phyloP scores from a whole-genome alignment of 2,329 filamentous ascomycete species.

The Dactylellina drechsleri region DNA sequence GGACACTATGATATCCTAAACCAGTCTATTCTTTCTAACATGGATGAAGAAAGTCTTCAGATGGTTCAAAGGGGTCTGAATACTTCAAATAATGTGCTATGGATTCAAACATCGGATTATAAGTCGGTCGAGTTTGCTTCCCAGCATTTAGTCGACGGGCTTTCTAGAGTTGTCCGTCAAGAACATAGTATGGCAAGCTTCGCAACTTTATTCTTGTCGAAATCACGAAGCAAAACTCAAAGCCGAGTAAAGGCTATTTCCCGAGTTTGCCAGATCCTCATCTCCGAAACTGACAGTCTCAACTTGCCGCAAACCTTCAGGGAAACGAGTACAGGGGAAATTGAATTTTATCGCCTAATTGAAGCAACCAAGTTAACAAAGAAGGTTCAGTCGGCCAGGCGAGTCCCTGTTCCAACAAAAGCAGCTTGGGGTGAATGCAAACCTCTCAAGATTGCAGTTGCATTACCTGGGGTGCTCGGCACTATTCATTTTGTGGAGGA shows the following conservation, averaged over 20 bases:
- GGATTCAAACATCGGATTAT: slow-evolving; percentile 27
- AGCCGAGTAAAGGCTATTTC: slow-evolving; percentile 18
- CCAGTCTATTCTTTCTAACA: slow-evolving; percentile 6
- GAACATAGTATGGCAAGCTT: slow-evolving; percentile 34
- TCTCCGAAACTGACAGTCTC: not conserved
- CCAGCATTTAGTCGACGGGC: slow-evolving; percentile 30
- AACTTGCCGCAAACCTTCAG: slow-evolving; percentile 26
- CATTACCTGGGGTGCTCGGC: slow-evolving; percentile 15
- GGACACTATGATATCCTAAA: not conserved
- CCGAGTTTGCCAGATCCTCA: slow-evolving; percentile 6
- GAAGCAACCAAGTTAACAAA: slow-evolving; percentile 20
- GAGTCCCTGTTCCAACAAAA: not conserved
- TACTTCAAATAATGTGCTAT: slow-evolving; percentile 23
- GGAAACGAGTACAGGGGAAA: slow-evolving; percentile 16
- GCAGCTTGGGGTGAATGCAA: not conserved
- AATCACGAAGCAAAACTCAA: not conserved
- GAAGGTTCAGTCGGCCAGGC: slow-evolving; percentile 16
- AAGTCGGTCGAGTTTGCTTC: slow-evolving; percentile 10
- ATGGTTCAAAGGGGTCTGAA: slow-evolving; percentile 3
- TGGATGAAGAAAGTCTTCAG: not conserved
- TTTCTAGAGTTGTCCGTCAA: slow-evolving; percentile 36
- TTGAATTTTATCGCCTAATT: slow-evolving; percentile 10
- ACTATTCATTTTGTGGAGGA: slow-evolving; percentile 50
- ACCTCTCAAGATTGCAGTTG: slow-evolving; percentile 18
- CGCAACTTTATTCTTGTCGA: slow-evolving; percentile 26